Conservation (phyloP, 164 flowering plant species). For the Cinnamomum chago region DNA sequence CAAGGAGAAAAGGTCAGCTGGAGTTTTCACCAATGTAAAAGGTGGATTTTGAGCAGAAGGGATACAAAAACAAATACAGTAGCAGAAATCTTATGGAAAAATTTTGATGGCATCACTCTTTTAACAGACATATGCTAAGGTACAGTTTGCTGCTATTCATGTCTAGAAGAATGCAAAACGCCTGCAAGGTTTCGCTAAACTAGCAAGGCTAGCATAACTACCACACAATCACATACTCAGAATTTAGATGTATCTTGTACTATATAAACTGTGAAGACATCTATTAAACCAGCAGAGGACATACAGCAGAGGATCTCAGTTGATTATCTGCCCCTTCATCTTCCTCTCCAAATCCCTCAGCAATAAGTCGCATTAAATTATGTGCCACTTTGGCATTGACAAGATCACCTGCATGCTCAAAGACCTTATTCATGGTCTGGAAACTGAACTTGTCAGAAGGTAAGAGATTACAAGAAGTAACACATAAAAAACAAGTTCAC, state of each 20-base stretch:
- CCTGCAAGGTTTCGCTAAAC: not conserved
- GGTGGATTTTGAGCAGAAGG: not conserved
- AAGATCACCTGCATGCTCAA: slow-evolving; percentile 99
- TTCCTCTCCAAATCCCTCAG: slow-evolving; percentile 97
- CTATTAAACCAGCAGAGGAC: slow-evolving; percentile 23
- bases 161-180: not conserved
- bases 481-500: not conserved
- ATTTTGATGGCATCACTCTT: not conserved
- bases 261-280: not conserved
- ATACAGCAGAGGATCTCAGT: slow-evolving; percentile 95
- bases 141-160: not conserved
- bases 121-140: not conserved
- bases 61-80: not conserved
- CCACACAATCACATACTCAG: not conserved
- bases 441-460: slow-evolving; percentile 16
- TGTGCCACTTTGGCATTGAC: slow-evolving; percentile 88
- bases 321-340: slow-evolving; percentile 84
- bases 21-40: not conserved
- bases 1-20: not conserved
- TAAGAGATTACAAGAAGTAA: not conserved
- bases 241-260: not conserved
- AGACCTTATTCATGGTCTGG: slow-evolving; percentile 99
- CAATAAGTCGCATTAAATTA: slow-evolving; percentile 93
- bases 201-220: not conserved
- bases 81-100: not conserved